Evolutionary conservation across 2,329 filamentous ascomycete genomes (phyloP), one percentile per base, ranked within the genome.

Genomic region (Cladosporium sp.): DNA sequence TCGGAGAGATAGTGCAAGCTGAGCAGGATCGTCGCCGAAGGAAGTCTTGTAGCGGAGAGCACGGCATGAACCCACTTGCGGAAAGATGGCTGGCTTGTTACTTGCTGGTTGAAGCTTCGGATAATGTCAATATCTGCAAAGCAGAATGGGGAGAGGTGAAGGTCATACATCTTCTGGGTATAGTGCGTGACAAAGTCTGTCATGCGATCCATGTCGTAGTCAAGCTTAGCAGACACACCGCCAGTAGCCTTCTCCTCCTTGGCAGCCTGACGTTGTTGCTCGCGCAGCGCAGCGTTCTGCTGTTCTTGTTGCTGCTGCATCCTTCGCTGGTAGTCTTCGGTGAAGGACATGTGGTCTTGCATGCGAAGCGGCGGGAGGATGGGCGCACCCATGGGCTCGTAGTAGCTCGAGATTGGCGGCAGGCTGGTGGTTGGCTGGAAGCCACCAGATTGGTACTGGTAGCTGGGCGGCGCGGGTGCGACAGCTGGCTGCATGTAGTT

Each of bases 191-290:
- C 90, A 70, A 95, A 96, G 67, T 95, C 89, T 56, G 89, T 86
- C 91, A 95, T 96, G 69, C 86, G 78, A 67, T 95, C 89, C 82
- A 95, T 92, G 71, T 95, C 90, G 69, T 96, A 96, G 76, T 95
- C 91, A 71, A 96, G 82, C 72, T 94, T 87, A 63, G 89, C 89
- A 62, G 91, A 93, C 33, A 96, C 91, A 62, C 91, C 91, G 67
- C 91, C 90, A 49, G 80, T 80, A n/a, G 80, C 72, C 67, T 83
- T 84, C 59, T 84, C 81, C 60, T 84, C 80, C 67, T 83, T 84
- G 38, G 56, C 54, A 19, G 59, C 59, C 45, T 67, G 66, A 51
- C 69, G 67, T 43, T 67, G 68, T 56, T 71, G 66, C 53, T 63
- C 61, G 43, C 59, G 57, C 60, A 64, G 52, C 36, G 54, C 58